Evolutionary conservation across 345 rosid species (phyloP), one percentile per base, ranked within the genome.

Genomic region (Diplotaxis tenuifolia): DNA sequence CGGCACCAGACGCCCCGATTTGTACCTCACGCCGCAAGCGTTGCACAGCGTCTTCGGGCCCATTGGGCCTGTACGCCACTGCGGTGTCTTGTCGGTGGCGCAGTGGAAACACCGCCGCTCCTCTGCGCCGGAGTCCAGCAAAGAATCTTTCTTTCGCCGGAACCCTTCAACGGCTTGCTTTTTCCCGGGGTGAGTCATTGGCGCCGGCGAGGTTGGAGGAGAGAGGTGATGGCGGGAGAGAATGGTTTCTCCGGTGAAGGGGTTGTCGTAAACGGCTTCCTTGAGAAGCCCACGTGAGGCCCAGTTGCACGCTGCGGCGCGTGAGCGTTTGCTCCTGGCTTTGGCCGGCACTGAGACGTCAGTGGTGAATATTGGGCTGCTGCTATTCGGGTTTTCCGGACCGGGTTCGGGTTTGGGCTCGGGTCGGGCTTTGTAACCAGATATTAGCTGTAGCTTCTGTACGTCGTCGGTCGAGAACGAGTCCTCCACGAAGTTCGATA

Each of bases 311-410:
- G 92, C 86, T 0, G 92, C 91, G 1, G 89, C 85, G 25, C 99
- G 92, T 11, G 97, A 86, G 10, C 99, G 85, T 82, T 95, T 95
- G 89, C 99, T 95, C 22, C 99, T 82, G 25, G 96, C 96, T 84
- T 95, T 95, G 31, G 87, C 97, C 2, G 97, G 97, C 8, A 90
- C 96, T 11, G 96, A 81, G 72, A 82, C 75, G 52, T 94, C 96
- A 8, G 89, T 74, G 1, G 79, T 49, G 76, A 71, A 74, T 56
- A 74, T 79, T 0, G 82, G 71, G 32, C 69, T 65, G 71, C 8
- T 65, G 52, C 42, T 47, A 23, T 54, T 63, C 3, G 71, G 64
- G 18, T 78, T 75, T 1, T 61, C 78, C 65, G 71, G 14, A 12
- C 72, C 64, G 82, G 82, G 60, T 60, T 83, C 85, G 36, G 88